Base-by-base conservation (phyloP, 495 filamentous ascomycete species). In the Hypoxylon fragiforme region DNA sequence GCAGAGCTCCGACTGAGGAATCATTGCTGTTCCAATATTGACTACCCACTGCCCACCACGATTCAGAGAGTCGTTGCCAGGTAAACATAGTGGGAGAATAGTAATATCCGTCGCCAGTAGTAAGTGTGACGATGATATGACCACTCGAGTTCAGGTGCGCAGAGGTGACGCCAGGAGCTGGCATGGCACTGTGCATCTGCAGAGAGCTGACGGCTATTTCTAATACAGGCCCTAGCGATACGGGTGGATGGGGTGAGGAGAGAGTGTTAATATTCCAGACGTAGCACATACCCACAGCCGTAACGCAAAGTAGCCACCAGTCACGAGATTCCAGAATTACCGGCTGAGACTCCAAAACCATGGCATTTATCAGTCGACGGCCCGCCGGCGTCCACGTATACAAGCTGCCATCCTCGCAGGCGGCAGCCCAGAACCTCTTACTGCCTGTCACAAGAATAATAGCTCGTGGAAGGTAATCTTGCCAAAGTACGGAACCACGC, bases 21-120 rank as follows among this genome's bases (percentile, higher is more conserved):
- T 92, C 92, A 28, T 90, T 91, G n/a, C 88, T 89, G 70, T 96
- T 96, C 94, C 95, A 97, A 68, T 97, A 97, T 68, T 97, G 94
- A 65, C 88, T 92, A 16, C 92, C 92, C 0, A 97, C 90, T 2
- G 94, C 92, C 94, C 95, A 99, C 95, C 94, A 99, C 1, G 88
- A 77, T 71, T 99, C 94, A 3, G 89, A 91, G 9, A 97, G 77
- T 7, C 92, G 85, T 73, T 97, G 92, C 94, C 94, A 99, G n/a
- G 84, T 80, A 63, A 82, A 91, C 84, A 97, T 86, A 13, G 73
- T 71, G 0, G 84, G 81, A 1, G 86, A 89, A 72, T 97, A 99
- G 18, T 84, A 81, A 64, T 90, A 97, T 2, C 95, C 94, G 57
- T 97, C 92, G 11, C 94, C 94, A 59, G 96, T 97, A 19, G 84